A percentile compares a stretch with the other conserved stretches of the same genome.
phyloP scores from a whole-genome alignment of 176 grass and related monocot species.

The Hordeum marinum region DNA sequence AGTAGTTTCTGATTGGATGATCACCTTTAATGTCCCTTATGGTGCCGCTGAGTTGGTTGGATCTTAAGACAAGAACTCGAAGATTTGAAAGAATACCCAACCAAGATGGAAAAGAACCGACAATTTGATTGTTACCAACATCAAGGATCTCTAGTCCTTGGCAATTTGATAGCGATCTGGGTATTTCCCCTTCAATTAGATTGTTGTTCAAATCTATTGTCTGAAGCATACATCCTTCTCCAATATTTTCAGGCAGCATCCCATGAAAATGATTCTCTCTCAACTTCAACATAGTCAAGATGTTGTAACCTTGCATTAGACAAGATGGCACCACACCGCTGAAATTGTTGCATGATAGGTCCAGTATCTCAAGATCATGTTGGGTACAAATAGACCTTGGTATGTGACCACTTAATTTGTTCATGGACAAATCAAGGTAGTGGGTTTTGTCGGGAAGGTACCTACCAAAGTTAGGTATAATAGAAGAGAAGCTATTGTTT shows the following conservation, averaged over 20 bases:
- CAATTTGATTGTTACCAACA: slow-evolving; percentile 15
- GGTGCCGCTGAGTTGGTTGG: not conserved
- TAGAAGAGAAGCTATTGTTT: slow-evolving; percentile 8
- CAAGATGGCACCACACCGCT: slow-evolving; percentile 6
- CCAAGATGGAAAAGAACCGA: slow-evolving; percentile 27
- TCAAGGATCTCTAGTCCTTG: not conserved
- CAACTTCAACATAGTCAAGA: not conserved
- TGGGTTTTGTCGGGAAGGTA: not conserved
- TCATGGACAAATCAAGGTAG: too few relatives aligned
- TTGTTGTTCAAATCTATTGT: slow-evolving; percentile 31
- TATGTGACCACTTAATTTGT: too few relatives aligned
- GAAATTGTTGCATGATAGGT: slow-evolving; percentile 32
- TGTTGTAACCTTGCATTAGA: not conserved
- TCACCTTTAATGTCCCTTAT: not conserved
- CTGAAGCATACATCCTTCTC: not conserved
- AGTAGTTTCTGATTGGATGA: not conserved
- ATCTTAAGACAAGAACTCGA: slow-evolving; percentile 18
- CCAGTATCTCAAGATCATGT: not conserved
- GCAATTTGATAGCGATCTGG: slow-evolving; percentile 20
- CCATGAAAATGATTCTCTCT: not conserved
- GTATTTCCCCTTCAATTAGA: not conserved
- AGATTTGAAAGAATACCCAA: slow-evolving; percentile 1
- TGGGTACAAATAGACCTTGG: too few relatives aligned
- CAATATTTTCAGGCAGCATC: not conserved
- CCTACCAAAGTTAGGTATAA: not conserved